Evolutionary conservation across 805 yeast species (phyloP), one percentile per base, ranked within the genome.

Genomic region (Candida stauntonica): DNA sequence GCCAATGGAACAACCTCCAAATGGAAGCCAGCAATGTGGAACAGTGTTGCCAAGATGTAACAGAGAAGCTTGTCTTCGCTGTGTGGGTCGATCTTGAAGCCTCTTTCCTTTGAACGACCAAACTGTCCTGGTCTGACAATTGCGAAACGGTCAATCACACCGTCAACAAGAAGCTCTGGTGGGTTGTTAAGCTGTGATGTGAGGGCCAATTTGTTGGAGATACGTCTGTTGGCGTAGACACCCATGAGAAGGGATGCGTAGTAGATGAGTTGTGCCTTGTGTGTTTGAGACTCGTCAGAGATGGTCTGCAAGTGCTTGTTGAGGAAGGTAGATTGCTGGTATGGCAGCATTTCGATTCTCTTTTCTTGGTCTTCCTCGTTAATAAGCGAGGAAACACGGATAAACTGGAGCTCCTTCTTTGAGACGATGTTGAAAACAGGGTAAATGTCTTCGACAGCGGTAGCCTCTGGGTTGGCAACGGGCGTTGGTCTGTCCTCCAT

Each of bases 21-120:
- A 46, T 73, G 67, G 64, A 77, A 91, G 44, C 75, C 79, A 58
- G 86, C 86, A 39, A 89, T 69, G 59, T 82, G 91, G 56, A 93
- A 66, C 28, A 84, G 70, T 29, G 83, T 63, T 5, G 82, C 84
- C 44, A 93, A 66, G 33, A 88, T 67, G 62, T 77, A 82, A 62
- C 96, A 84, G 48, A 93, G 67, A 34, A 93, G 68, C 63, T 83
- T 87, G 63, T 87, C 96, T 61, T 87, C 96, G 55, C 78, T 76
- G 52, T 77, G 81, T 29, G 98, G 96, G 56, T 93, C 97, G 44
- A 93, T 75, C 45, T 75, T 68, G 58, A 75, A 91, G n/a, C 81
- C 72, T 50, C 81, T 75, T 46, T 81, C 87, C 57, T 81, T 82
- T n/a, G 84, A 66, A 60, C 76, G 79, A 41, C 93, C 94, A 46